These are phyloP conservation scores for Rhizopogon roseolus DNA, from an alignment of 768 basidiomycete species.

Conservation along the genomic window DNA sequence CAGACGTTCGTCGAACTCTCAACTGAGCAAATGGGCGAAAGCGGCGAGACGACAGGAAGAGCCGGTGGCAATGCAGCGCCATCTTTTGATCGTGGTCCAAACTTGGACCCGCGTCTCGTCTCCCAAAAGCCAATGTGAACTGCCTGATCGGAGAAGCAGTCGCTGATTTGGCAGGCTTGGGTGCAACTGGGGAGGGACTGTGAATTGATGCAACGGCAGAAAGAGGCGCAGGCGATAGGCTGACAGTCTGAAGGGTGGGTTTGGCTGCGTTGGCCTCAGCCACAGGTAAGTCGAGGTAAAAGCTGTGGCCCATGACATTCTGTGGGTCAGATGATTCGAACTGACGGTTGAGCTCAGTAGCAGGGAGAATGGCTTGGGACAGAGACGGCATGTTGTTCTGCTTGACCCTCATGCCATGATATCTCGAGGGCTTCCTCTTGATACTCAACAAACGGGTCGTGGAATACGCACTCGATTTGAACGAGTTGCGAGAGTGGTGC, in stretches of 20 bases:
- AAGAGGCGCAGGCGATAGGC: conserved; percentile 2
- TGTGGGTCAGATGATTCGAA: conserved; percentile 4
- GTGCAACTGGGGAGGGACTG: not conserved
- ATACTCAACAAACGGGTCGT: conserved; percentile 6
- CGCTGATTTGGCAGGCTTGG: not conserved
- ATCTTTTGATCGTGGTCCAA: not conserved
- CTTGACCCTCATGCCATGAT: conserved; percentile 3
- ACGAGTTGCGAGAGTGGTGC: conserved; percentile 10
- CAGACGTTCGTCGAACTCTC: conserved; percentile 1
- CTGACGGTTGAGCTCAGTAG: conserved; percentile 10
- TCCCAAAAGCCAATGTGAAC: not conserved
- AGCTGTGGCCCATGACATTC: conserved; percentile 3
- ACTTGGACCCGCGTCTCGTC: not conserved
- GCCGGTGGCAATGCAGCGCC: conserved; percentile 8
- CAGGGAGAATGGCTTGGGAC: conserved; percentile 1
- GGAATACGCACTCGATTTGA: conserved; percentile 15
- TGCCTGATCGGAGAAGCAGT: not conserved
- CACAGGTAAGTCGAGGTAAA: conserved; percentile 3
- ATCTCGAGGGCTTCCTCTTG: conserved; percentile 8
- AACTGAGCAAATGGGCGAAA: not conserved
- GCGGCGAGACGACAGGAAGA: not conserved
- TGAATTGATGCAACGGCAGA: not conserved
- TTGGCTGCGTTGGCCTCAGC: not conserved
- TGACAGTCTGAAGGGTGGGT: conserved; percentile 1
- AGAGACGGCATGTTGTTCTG: not conserved